Evolutionary conservation across 2,329 filamentous ascomycete genomes (phyloP).

Genomic region (Fusarium papillatum): DNA sequence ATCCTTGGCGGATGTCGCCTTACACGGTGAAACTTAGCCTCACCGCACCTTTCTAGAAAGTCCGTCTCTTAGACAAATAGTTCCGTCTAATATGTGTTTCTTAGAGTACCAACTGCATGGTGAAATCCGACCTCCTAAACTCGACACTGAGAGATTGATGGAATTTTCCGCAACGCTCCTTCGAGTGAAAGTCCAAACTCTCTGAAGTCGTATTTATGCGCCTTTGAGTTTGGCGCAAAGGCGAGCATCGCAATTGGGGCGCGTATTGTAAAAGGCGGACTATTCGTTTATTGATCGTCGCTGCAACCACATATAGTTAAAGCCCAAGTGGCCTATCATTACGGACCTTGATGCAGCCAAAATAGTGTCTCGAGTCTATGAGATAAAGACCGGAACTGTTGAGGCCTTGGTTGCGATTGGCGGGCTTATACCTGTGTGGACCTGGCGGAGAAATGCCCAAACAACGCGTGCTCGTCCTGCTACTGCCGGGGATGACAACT

Average conservation of each 20-base stretch:
- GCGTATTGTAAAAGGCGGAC: neutral
- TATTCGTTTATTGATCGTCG: neutral
- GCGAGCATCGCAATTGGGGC: neutral
- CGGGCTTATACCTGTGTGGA: neutral
- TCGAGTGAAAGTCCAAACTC: neutral
- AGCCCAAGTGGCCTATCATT: neutral
- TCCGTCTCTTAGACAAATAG: neutral
- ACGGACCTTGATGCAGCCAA: neutral
- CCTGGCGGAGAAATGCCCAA: neutral
- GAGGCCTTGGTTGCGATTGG: neutral
- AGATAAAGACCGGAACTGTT: neutral
- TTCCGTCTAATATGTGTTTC: neutral
- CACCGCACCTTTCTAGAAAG: neutral
- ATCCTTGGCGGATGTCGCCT: neutral
- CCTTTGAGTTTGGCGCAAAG: neutral
- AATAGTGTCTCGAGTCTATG: neutral
- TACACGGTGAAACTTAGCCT: neutral
- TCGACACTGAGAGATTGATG: accelerated
- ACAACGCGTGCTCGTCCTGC: neutral
- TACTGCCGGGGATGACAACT: neutral
- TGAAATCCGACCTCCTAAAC: neutral
- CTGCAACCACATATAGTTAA: neutral
- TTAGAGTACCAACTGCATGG: neutral
- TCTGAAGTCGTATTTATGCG: neutral
- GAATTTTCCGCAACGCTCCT: neutral